Percentiles rank a stretch among this genome's conserved stretches.
Conservation (phyloP, 2,329 filamentous ascomycete species). For the Nigrospora oryzae region DNA sequence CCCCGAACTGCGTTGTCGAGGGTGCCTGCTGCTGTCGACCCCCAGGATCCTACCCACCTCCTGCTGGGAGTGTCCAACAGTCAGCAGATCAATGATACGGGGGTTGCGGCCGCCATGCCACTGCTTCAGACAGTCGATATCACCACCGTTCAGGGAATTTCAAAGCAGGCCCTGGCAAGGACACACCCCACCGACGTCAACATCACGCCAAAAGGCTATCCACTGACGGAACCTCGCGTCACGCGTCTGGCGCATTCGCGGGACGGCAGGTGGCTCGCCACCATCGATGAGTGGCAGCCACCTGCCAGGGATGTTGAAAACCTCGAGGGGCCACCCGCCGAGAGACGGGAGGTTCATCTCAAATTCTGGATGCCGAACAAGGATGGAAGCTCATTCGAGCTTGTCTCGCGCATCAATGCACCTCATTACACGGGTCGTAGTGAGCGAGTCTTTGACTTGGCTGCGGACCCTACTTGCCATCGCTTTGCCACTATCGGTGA, state of each 20-base stretch:
- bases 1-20: slow-evolving; percentile 33
- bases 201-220: slow-evolving; percentile 60
- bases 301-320: slow-evolving; percentile 58
- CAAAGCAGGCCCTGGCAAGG: slow-evolving; percentile 80
- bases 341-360: slow-evolving; percentile 65
- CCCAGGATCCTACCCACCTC: slow-evolving; percentile 52
- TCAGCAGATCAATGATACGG: slow-evolving; percentile 46
- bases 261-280: slow-evolving; percentile 85
- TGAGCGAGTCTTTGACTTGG: slow-evolving; percentile 62
- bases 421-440: slow-evolving; percentile 59
- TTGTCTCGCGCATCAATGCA: slow-evolving; percentile 75
- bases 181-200: slow-evolving; percentile 82
- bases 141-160: slow-evolving; percentile 66
- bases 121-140: slow-evolving; percentile 80
- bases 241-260: slow-evolving; percentile 66
- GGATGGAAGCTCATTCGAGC: slow-evolving; percentile 45
- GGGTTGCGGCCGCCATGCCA: slow-evolving; percentile 40
- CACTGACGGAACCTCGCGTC: slow-evolving; percentile 70
- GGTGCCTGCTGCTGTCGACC: slow-evolving; percentile 55
- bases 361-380: slow-evolving; percentile 79
- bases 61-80: slow-evolving; percentile 60
- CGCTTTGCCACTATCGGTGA: slow-evolving; percentile 81
- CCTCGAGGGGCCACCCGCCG: slow-evolving; percentile 35
- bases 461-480: slow-evolving; percentile 56
- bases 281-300: slow-evolving; percentile 84